Percentiles rank a stretch among this genome's conserved stretches.
Evolutionary conservation across 306 rosid genomes (phyloP).

Genomic region (Parietaria judaica): DNA sequence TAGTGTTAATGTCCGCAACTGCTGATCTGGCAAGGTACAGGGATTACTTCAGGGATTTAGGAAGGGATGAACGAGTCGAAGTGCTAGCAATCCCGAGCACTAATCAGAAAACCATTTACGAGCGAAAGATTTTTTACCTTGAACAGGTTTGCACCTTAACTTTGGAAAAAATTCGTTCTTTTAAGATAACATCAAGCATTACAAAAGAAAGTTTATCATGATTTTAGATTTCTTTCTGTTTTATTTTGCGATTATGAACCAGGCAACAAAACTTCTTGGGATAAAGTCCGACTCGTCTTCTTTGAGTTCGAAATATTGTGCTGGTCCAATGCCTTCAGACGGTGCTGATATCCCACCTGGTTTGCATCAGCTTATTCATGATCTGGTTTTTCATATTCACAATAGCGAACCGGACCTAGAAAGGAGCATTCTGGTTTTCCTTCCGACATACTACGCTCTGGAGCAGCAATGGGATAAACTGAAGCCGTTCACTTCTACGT

Average conservation of each 20-base stretch:
- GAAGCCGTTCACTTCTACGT: slow-evolving; percentile 56
- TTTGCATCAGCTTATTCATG: slow-evolving; percentile 59
- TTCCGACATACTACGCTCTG: slow-evolving; percentile 75
- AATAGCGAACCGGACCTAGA: slow-evolving; percentile 68
- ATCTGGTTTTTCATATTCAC: slow-evolving; percentile 65
- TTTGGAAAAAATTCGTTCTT: slow-evolving; percentile 1
- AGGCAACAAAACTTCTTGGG: slow-evolving; percentile 53
- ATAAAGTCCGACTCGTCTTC: slow-evolving; percentile 31
- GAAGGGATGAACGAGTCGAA: slow-evolving; percentile 85
- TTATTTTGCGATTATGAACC: slow-evolving; percentile 17
- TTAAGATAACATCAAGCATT: neutral
- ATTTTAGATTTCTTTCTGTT: neutral
- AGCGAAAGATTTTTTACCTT: slow-evolving; percentile 59
- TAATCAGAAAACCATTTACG: slow-evolving; percentile 39
- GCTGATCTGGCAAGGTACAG: slow-evolving; percentile 70
- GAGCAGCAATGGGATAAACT: slow-evolving; percentile 75
- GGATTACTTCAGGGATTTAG: slow-evolving; percentile 80
- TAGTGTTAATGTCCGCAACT: slow-evolving; percentile 93
- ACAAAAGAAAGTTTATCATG: no score
- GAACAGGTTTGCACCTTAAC: slow-evolving; percentile 48
- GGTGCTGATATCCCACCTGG: slow-evolving; percentile 33
- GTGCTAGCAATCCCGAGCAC: slow-evolving; percentile 74
- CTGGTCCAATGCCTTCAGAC: slow-evolving; percentile 31
- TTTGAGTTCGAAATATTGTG: slow-evolving; percentile 23
- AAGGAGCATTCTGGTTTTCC: slow-evolving; percentile 83